phyloP scores from a whole-genome alignment of 768 basidiomycete genomes.

The Lentinula boryana region DNA sequence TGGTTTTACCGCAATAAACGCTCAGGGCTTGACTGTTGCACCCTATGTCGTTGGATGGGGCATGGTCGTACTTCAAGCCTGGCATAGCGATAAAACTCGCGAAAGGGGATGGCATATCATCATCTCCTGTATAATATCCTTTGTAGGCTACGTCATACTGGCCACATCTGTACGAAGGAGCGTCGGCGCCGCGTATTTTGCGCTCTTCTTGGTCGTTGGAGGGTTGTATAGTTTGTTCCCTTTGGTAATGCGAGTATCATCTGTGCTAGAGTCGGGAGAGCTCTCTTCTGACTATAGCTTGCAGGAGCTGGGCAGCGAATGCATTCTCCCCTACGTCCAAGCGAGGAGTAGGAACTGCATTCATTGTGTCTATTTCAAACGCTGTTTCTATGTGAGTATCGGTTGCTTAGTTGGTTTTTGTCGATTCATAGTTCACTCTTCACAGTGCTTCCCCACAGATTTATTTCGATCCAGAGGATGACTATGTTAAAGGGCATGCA shows the following conservation, averaged over 20 bases:
- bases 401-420: not conserved
- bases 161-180: constrained; percentile 45
- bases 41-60: constrained; percentile 43
- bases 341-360: constrained; percentile 53
- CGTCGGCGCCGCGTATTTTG: constrained; percentile 51
- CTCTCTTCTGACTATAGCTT: not conserved
- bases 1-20: constrained; percentile 50
- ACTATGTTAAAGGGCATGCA: constrained; percentile 48
- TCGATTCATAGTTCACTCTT: not conserved
- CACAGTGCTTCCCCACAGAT: constrained; percentile 46
- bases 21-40: constrained; percentile 53
- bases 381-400: constrained; percentile 46
- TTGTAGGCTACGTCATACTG: constrained; percentile 47
- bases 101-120: constrained; percentile 56
- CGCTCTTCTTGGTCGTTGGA: constrained; percentile 50
- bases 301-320: constrained; percentile 53
- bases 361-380: constrained; percentile 57
- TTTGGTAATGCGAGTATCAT: constrained; percentile 35
- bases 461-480: constrained; percentile 46
- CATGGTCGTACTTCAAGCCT: constrained; percentile 47
- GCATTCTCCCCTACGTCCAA: constrained; percentile 55
- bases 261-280: too few species aligned
- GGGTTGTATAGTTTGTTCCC: constrained; percentile 53
- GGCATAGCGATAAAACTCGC: constrained; percentile 47
- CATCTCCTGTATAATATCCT: constrained; percentile 37